These are phyloP conservation scores for Rhodotorula diobovata DNA, from an alignment of 768 basidiomycete genomes.

Conservation along the genomic window DNA sequence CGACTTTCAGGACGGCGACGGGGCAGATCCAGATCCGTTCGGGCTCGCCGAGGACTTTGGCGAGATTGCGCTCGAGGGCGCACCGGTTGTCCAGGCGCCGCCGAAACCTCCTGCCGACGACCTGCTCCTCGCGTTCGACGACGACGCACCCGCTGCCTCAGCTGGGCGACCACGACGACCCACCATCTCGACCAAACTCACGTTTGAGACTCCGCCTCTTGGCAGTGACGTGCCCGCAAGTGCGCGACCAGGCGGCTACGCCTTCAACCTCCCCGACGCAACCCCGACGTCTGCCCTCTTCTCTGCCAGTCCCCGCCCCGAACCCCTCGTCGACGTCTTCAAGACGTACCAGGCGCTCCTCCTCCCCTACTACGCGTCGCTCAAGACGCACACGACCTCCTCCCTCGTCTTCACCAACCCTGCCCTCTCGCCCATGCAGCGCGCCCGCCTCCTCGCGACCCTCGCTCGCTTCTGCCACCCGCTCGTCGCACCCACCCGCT, in stretches of 20 bases:
- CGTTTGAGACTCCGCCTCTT: slow-evolving; percentile 11
- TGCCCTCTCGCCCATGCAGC: slow-evolving; percentile 45
- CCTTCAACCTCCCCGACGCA: slow-evolving; percentile 7
- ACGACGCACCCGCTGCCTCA: slow-evolving; percentile 10
- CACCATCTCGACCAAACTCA: background rate
- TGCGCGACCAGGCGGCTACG: background rate
- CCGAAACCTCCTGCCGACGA: slow-evolving; percentile 12
- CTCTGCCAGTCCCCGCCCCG: background rate
- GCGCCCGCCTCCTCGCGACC: slow-evolving; percentile 61
- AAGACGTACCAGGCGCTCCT: slow-evolving; percentile 48
- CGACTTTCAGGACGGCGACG: slow-evolving; percentile 43
- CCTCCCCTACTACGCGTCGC: slow-evolving; percentile 46
- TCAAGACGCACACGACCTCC: slow-evolving; percentile 58
- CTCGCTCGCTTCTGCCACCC: slow-evolving; percentile 68
- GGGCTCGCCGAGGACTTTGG: slow-evolving; percentile 18
- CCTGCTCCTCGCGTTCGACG: slow-evolving; percentile 35
- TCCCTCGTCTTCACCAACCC: slow-evolving; percentile 66
- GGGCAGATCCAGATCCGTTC: slow-evolving; percentile 32
- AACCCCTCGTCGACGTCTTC: slow-evolving; percentile 27
- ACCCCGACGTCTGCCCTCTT: background rate
- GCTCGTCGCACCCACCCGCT: slow-evolving; percentile 63
- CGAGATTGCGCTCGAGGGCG: slow-evolving; percentile 1
- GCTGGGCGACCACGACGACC: background rate
- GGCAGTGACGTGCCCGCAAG: background rate
- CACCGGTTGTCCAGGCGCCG: background rate